Evolutionary conservation across 352 stramenopile genomes (phyloP).

Genomic region (Phytopythium litorale): DNA sequence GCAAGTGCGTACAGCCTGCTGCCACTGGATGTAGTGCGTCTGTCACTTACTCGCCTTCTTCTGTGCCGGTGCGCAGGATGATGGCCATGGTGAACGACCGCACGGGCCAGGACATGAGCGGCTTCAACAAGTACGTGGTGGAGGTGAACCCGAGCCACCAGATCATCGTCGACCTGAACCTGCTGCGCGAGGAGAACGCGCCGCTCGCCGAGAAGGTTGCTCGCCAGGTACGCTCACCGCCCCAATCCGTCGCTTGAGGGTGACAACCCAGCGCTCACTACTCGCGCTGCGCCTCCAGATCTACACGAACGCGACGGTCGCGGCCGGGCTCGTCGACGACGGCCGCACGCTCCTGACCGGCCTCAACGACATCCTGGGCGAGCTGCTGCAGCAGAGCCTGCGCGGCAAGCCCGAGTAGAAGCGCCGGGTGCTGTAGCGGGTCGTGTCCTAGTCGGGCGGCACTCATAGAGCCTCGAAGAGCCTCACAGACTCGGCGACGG

Average conservation of each 20-base stretch:
- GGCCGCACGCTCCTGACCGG: constrained; percentile 95
- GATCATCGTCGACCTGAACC: constrained; percentile 94
- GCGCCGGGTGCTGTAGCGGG: too few species aligned
- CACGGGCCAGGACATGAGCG: constrained; percentile 44
- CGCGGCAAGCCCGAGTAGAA: constrained; percentile 42
- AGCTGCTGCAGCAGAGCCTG: constrained; percentile 76
- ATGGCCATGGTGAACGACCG: constrained; percentile 97
- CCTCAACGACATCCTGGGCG: constrained; percentile 94
- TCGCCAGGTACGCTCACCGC: constrained; percentile 39
- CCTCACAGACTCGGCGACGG: too few species aligned
- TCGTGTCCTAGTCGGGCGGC: too few species aligned
- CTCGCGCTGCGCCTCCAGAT: constrained; percentile 75
- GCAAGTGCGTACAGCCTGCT: constrained; percentile 73
- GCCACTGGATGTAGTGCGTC: not conserved
- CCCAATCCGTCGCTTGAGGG: not conserved
- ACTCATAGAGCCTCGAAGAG: too few species aligned
- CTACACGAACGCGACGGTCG: constrained; percentile 98
- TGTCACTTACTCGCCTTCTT: constrained; percentile 3
- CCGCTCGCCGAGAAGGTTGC: constrained; percentile 84
- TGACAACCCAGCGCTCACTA: not conserved
- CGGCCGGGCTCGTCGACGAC: constrained; percentile 98
- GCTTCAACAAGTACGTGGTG: constrained; percentile 93
- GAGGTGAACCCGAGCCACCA: constrained; percentile 98
- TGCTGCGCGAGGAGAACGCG: constrained; percentile 78
- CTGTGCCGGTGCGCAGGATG: constrained; percentile 81